Base-by-base conservation (phyloP, 164 flowering plant species). In the Dillenia suffruticosa region DNA sequence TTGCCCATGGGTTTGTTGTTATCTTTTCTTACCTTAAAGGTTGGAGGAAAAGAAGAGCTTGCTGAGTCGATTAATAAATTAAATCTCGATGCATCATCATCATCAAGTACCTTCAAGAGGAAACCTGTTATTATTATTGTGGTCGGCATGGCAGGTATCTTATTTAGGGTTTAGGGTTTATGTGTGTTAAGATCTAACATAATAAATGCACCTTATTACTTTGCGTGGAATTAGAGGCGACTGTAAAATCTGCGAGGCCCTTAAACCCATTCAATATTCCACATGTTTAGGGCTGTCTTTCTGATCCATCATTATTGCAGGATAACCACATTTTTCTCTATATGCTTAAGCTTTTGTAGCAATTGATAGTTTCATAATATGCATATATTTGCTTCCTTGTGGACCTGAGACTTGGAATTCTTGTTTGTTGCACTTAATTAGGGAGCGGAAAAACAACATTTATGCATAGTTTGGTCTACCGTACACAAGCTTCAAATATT, bases 381-480 rank as follows among this genome's bases (percentile, higher is more conserved):
- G 40, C 7, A 32, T 32, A 32, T 32, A 4, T 5, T 5, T 32
- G 40, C 40, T 32, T 32, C 40, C 5, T 26, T 32, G 40, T 32
- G 40, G 40, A 32, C 7, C 40, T 32, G 6, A 32, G 40, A 32
- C 40, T 32, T 32, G 40, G 40, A 32, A 32, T 32, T 32, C 40
- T 32, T 32, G 40, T 32, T 32, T 32, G 40, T 5, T 32, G 40
- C 40, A 5, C 40, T 32, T 32, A 7, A 5, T 48, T 66, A 94
- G 98, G 98, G 15, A 87, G 96, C 77, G 98, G 98, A 26, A 94
- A 94, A 74, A 94, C 98, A 12, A 90, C 96, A 8, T 89, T 90
- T 69, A 78, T 94, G 63, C 86, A 87, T 66, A 79, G 92, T n/a
- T 70, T 91, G 74, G 91, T 90, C 54, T 84, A 78, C 70, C 95